phyloP scores from a whole-genome alignment of 306 rosid species.

The Begonia masoniana region DNA sequence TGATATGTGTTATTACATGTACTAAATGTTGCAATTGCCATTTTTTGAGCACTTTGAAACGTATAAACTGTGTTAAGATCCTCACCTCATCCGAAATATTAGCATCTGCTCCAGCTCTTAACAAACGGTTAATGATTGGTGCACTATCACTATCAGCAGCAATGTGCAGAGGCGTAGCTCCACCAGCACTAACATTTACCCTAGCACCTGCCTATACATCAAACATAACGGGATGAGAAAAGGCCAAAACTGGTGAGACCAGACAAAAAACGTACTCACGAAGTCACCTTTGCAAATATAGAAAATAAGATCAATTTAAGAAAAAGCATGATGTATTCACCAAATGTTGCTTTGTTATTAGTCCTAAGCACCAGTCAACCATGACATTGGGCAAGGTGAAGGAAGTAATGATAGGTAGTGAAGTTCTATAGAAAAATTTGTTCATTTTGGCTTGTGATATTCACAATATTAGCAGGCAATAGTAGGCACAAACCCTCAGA shows the following conservation, averaged over 20 bases:
- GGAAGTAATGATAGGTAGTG: no score
- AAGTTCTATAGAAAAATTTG: no score
- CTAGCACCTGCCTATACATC: constrained; percentile 67
- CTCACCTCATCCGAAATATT: constrained; percentile 68
- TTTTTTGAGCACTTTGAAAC: background rate
- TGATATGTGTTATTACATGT: no score
- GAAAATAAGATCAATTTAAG: background rate
- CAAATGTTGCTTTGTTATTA: no score
- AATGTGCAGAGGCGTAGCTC: constrained; percentile 88
- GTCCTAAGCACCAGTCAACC: no score
- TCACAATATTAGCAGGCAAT: background rate
- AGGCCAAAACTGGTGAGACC: constrained; percentile 3
- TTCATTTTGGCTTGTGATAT: no score
- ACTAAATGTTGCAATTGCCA: no score
- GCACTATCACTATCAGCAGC: constrained; percentile 67
- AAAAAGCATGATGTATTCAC: no score
- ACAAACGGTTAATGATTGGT: constrained; percentile 49
- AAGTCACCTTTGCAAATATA: background rate
- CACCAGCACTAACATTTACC: constrained; percentile 79
- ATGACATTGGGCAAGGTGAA: no score
- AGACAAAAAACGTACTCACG: background rate
- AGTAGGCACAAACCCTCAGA: background rate
- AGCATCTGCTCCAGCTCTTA: constrained; percentile 87
- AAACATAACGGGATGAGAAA: constrained; percentile 11
- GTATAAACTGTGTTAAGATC: constrained; percentile 1